phyloP scores from a whole-genome alignment of 1,284 basidiomycete species.

The Xerocomus alliaceus region DNA sequence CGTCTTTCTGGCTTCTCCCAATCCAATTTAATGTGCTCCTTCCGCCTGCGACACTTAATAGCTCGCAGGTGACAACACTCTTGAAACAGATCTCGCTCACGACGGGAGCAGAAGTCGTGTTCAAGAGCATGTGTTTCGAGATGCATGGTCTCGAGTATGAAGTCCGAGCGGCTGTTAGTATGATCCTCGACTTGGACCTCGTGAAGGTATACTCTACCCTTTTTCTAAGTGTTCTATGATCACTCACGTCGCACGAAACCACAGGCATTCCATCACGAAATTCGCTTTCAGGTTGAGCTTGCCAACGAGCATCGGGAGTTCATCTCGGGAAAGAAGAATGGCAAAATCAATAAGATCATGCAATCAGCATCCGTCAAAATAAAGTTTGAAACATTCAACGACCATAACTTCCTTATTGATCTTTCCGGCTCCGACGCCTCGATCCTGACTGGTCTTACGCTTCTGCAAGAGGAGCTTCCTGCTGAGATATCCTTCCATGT shows the following conservation, averaged over 20 bases:
- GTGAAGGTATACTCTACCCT: conserved; percentile 71
- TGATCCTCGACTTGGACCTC: conserved; percentile 90
- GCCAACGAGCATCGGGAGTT: conserved; percentile 99
- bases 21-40: conserved; percentile 92
- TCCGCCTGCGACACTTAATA: conserved; percentile 82
- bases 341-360: conserved; percentile 99
- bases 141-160: conserved; percentile 95
- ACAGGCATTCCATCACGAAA: conserved; percentile 93
- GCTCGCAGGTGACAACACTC: conserved; percentile 83
- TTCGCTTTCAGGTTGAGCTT: conserved; percentile 97
- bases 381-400: conserved; percentile 99
- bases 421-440: conserved; percentile 83
- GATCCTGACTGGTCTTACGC: conserved; percentile 86
- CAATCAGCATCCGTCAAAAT: conserved; percentile 95
- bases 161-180: conserved; percentile 84
- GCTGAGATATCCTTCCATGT: conserved; percentile 99
- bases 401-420: conserved; percentile 98
- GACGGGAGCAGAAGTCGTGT: conserved; percentile 93
- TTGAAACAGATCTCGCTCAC: conserved; percentile 87
- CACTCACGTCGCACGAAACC: conserved; percentile 5
- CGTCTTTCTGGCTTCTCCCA: conserved; percentile 94
- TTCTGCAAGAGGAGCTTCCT: conserved; percentile 95
- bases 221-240: not conserved
- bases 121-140: conserved; percentile 98
- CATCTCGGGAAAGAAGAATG: conserved; percentile 97